Evolutionary conservation across 2,329 filamentous ascomycete species (phyloP).

Genomic region (Davidsoniella neocaledoniae): DNA sequence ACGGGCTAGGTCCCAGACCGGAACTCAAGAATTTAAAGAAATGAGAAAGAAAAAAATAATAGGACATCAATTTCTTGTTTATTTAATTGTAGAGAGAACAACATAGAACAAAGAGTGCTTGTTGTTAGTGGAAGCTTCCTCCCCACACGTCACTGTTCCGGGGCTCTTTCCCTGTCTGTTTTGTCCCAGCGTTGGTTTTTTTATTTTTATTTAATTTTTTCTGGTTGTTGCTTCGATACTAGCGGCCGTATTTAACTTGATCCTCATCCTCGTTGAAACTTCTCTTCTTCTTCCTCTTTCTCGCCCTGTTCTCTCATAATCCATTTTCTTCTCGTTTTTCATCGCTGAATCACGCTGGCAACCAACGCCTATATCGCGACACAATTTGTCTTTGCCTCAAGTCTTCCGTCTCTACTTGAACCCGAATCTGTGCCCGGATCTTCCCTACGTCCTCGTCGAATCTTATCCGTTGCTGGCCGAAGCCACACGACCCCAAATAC

Average conservation of each 20-base stretch:
- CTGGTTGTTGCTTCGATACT: not conserved
- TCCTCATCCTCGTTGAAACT: conserved; percentile 4
- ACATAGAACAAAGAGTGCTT: no score
- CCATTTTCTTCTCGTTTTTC: conserved; percentile 1
- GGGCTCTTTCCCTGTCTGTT: not conserved
- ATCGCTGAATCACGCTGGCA: conserved; percentile 6
- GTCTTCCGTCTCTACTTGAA: not conserved
- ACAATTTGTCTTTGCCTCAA: not conserved
- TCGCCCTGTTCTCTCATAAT: not conserved
- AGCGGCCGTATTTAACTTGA: conserved; percentile 4
- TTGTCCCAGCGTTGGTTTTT: no score
- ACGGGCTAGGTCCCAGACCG: no score
- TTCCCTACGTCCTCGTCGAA: conserved; percentile 4
- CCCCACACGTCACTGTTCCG: conserved; percentile 5
- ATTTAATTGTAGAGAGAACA: no score
- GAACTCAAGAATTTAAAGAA: no score
- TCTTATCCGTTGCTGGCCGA: not conserved
- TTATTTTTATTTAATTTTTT: not conserved
- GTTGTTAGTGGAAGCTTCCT: not conserved
- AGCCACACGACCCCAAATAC: not conserved
- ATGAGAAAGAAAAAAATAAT: no score
- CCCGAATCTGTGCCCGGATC: not conserved
- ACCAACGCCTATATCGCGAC: not conserved
- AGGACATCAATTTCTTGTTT: no score
- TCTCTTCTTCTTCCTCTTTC: conserved; percentile 12